Conservation (phyloP, 768 basidiomycete genomes). For the Scleroderma citrinum region DNA sequence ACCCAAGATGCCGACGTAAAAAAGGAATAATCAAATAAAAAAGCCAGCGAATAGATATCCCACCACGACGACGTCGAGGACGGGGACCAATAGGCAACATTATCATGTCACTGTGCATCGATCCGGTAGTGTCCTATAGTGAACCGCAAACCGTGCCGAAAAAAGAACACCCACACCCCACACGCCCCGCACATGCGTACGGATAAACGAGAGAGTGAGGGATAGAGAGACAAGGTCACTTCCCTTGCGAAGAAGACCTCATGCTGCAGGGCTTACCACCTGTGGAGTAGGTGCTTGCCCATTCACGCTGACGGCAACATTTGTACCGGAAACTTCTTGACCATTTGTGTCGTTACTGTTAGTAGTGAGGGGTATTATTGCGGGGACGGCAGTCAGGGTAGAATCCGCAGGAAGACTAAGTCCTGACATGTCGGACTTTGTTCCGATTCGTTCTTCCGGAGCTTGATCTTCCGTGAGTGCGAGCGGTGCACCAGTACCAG, state of each 20-base stretch:
- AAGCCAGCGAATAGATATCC: constrained; percentile 29
- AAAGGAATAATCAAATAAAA: constrained; percentile 37
- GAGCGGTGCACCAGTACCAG: neutral
- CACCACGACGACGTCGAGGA: neutral
- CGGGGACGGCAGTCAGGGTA: no score
- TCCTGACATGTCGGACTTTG: no score
- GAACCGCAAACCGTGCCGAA: constrained; percentile 10
- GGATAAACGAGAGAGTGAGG: neutral
- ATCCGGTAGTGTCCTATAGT: constrained; percentile 16
- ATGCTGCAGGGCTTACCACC: constrained; percentile 32
- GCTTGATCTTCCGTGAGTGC: constrained; percentile 27
- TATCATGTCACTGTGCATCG: constrained; percentile 4
- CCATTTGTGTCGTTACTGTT: no score
- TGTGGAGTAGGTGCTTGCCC: constrained; percentile 31
- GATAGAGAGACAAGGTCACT: constrained; percentile 16
- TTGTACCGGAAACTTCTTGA: no score
- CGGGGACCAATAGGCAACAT: constrained; percentile 20
- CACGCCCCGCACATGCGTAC: no score
- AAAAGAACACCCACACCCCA: no score
- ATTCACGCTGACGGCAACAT: constrained; percentile 31
- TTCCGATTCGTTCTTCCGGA: neutral
- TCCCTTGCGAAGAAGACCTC: constrained; percentile 19
- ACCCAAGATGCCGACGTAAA: constrained; percentile 23
- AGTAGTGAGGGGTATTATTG: no score
- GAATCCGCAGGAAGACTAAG: no score